Evolutionary conservation across 129 eudicot genomes (phyloP), one percentile per base, ranked within the genome.

Genomic region (Flaveria bidentis): DNA sequence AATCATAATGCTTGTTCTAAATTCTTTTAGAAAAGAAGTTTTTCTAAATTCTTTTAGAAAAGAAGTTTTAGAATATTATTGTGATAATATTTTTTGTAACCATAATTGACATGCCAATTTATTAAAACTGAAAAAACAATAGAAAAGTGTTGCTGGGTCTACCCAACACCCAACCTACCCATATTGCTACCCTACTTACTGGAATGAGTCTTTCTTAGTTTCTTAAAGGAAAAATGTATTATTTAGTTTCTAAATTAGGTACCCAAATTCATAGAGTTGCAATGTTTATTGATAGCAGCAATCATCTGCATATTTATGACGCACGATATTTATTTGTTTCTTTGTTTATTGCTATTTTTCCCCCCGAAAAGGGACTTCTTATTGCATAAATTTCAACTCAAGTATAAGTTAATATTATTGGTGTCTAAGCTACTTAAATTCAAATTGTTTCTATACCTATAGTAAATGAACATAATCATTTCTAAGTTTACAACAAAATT

Each of bases 321-420:
- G 25, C 55, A 45, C 22, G 30, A 44, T 45, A 23, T 15, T 50
- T 13, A 49, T 9, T 25, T 9, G 6, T 26, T 15, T 53, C 50
- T 28, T 72, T 18, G 36, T 72, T 18, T 72, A 33, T 10, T 55
- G 67, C 33, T 72, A 72, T 49, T n/a, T 30, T 71, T 17, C 22
- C 18, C 16, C 16, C 58, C 5, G 17, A 28, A 45, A 47, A 49
- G 36, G 33, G 7, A 16, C 25, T 6, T 33, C 51, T 20, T 55
- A 55, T 5, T 25, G 30, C 30, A 30, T 62, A 14, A 30, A 62
- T 15, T 6, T 60, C 8, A 11, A 60, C 44, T 28, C 11, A 14
- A 58, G 30, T 58, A 41, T 56, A 23, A 57, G 23, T 41, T 15
- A 14, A 49, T 49, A 2, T 16, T 73, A 23, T 73, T 6, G 52